Evolutionary conservation across 257 asterid genomes (phyloP).

Genomic region (Marsdenia floribunda): DNA sequence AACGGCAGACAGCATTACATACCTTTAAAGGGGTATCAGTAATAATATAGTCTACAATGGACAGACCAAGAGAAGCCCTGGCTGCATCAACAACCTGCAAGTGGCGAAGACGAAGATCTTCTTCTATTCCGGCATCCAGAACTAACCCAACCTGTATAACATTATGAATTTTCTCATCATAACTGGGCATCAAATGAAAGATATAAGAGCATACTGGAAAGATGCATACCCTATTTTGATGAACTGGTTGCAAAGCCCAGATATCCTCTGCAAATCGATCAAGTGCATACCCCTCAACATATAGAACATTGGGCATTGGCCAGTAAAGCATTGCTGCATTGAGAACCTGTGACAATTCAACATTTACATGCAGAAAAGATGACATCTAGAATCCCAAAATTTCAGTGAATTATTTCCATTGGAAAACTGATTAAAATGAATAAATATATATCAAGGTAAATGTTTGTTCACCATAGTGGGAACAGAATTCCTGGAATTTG

Average conservation of each 20-base stretch:
- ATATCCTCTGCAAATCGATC: constrained; percentile 89
- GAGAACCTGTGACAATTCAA: constrained; percentile 70
- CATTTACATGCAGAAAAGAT: constrained; percentile 21
- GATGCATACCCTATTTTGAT: constrained; percentile 68
- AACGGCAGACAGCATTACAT: background rate
- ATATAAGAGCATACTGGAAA: constrained; percentile 9
- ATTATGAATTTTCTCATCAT: constrained; percentile 10
- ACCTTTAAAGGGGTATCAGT: constrained; percentile 87
- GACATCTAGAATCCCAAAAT: background rate
- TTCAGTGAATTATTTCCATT: background rate
- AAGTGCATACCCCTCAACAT: constrained; percentile 92
- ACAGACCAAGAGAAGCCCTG: constrained; percentile 94
- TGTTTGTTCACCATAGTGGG: background rate
- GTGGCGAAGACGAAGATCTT: constrained; percentile 76
- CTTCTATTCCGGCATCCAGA: constrained; percentile 91
- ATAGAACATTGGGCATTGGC: constrained; percentile 82
- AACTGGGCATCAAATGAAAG: constrained; percentile 7
- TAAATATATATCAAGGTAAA: background rate
- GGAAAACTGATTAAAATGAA: background rate
- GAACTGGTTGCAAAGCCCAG: constrained; percentile 85
- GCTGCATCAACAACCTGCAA: constrained; percentile 88
- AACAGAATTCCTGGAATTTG: background rate
- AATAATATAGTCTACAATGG: constrained; percentile 57
- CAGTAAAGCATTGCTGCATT: constrained; percentile 98
- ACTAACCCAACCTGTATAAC: constrained; percentile 66